These are phyloP conservation scores for Lagenidium giganteum DNA, from an alignment of 352 stramenopile genomes.

Conservation along the genomic window DNA sequence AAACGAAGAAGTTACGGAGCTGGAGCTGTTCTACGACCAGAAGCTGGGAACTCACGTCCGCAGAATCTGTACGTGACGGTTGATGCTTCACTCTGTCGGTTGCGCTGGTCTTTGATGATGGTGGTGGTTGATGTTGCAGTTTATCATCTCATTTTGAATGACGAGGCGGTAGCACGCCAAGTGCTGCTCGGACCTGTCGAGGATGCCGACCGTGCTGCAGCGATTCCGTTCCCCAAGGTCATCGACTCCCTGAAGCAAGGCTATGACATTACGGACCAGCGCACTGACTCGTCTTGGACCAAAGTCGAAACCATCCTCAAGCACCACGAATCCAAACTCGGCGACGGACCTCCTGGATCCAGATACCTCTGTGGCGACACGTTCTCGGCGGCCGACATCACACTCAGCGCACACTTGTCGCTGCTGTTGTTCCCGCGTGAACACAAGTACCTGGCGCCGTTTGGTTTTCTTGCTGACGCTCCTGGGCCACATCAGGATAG, in stretches of 20 bases:
- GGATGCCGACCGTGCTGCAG: too few species aligned
- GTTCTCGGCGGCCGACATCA: slow-evolving; percentile 41
- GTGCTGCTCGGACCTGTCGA: slow-evolving; percentile 17
- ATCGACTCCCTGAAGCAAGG: too few species aligned
- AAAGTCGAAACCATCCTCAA: too few species aligned
- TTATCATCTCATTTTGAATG: slow-evolving; percentile 30
- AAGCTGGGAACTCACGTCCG: slow-evolving; percentile 28
- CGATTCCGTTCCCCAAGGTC: too few species aligned
- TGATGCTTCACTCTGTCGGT: too few species aligned
- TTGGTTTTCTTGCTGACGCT: slow-evolving; percentile 19
- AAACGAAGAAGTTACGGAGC: slow-evolving; percentile 23
- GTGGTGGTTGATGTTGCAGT: too few species aligned
- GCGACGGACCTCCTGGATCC: slow-evolving; percentile 23
- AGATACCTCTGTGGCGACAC: slow-evolving; percentile 23
- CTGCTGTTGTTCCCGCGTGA: slow-evolving; percentile 26
- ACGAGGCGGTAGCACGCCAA: slow-evolving; percentile 8
- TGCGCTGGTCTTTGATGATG: too few species aligned
- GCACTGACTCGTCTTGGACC: too few species aligned
- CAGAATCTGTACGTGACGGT: slow-evolving; percentile 19
- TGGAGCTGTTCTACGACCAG: slow-evolving; percentile 38
- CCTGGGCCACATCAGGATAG: slow-evolving; percentile 24
- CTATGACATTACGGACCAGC: too few species aligned
- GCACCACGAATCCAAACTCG: slow-evolving; percentile 31
- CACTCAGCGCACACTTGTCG: slow-evolving; percentile 37
- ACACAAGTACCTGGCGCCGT: slow-evolving; percentile 24